A percentile compares a stretch with the other conserved stretches of the same genome.
These are phyloP conservation scores for Trichoderma sp. DNA, from an alignment of 2,329 filamentous ascomycete species.

Conservation along the genomic window DNA sequence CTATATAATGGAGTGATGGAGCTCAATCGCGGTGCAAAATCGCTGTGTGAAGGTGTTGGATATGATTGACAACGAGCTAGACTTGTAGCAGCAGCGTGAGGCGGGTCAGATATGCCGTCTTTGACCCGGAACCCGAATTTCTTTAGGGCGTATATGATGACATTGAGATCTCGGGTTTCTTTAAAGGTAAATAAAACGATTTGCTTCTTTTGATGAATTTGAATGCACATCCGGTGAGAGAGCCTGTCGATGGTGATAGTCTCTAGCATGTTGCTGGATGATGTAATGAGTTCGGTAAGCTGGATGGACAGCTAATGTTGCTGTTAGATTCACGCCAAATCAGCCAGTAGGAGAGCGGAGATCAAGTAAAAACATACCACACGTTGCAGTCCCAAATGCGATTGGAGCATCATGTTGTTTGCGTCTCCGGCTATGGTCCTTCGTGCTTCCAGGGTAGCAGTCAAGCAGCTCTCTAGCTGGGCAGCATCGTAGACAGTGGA, in stretches of 20 bases:
- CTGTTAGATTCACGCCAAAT: neutral
- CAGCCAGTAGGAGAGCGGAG: neutral
- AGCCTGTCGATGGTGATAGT: constrained; percentile 29
- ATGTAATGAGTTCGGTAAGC: constrained; percentile 31
- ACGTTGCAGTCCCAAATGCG: constrained; percentile 28
- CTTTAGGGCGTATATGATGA: constrained; percentile 36
- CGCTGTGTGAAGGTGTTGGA: neutral
- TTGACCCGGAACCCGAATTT: constrained; percentile 34
- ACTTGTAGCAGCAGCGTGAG: neutral
- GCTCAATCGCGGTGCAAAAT: constrained; percentile 30
- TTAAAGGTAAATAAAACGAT: constrained; percentile 33
- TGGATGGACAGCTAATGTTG: constrained; percentile 33
- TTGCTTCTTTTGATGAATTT: constrained; percentile 30
- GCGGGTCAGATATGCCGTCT: neutral
- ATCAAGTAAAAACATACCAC: constrained; percentile 29
- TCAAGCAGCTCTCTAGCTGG: constrained; percentile 28
- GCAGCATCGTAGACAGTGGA: constrained; percentile 28
- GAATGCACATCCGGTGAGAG: constrained; percentile 30
- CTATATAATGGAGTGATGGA: constrained; percentile 29
- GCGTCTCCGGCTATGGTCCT: constrained; percentile 8
- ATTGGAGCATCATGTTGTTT: constrained; percentile 31
- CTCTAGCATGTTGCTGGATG: constrained; percentile 17
- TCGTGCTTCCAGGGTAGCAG: constrained; percentile 34
- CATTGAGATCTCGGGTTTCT: constrained; percentile 36
- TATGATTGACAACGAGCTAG: neutral